A percentile compares a stretch with the other conserved stretches of the same genome.
Evolutionary conservation across 352 stramenopile genomes (phyloP).

Genomic region (Globisporangium echinulatum): DNA sequence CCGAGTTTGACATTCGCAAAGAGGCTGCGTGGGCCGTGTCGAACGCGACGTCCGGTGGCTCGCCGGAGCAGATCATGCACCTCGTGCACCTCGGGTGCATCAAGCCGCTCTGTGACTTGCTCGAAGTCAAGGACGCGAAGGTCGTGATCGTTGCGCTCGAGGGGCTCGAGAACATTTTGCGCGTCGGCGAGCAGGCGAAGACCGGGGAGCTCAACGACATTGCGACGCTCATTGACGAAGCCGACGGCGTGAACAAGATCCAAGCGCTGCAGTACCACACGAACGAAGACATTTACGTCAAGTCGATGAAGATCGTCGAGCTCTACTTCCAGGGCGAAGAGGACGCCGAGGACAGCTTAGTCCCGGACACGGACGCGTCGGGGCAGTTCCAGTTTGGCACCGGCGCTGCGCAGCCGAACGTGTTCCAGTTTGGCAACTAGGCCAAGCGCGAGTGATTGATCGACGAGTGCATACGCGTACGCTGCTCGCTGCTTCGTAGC

Average conservation of each 20-base stretch:
- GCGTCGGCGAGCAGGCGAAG: conserved; percentile 76
- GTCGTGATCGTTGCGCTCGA: conserved; percentile 98
- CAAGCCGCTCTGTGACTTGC: conserved; percentile 94
- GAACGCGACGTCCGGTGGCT: conserved; percentile 89
- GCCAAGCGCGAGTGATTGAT: neutral
- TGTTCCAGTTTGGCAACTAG: conserved; percentile 85
- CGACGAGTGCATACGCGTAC: no score
- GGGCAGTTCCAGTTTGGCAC: conserved; percentile 82
- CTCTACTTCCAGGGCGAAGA: conserved; percentile 98
- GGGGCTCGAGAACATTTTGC: conserved; percentile 99
- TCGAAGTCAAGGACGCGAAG: conserved; percentile 96
- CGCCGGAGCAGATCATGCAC: conserved; percentile 94
- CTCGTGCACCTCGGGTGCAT: conserved; percentile 96
- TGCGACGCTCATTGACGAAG: conserved; percentile 94
- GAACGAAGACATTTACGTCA: conserved; percentile 93
- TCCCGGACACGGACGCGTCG: conserved; percentile 57
- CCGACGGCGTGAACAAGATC: conserved; percentile 96
- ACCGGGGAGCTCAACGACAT: conserved; percentile 90
- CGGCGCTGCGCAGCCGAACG: conserved; percentile 48
- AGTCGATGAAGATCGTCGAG: conserved; percentile 97
- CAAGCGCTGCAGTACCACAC: conserved; percentile 97
- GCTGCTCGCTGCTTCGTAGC: no score
- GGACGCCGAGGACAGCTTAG: conserved; percentile 90
- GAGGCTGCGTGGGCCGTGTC: conserved; percentile 83
- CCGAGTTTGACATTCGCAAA: conserved; percentile 94